Base-by-base conservation (phyloP, 2,329 filamentous ascomycete genomes). In the Dissoconium aciculare region DNA sequence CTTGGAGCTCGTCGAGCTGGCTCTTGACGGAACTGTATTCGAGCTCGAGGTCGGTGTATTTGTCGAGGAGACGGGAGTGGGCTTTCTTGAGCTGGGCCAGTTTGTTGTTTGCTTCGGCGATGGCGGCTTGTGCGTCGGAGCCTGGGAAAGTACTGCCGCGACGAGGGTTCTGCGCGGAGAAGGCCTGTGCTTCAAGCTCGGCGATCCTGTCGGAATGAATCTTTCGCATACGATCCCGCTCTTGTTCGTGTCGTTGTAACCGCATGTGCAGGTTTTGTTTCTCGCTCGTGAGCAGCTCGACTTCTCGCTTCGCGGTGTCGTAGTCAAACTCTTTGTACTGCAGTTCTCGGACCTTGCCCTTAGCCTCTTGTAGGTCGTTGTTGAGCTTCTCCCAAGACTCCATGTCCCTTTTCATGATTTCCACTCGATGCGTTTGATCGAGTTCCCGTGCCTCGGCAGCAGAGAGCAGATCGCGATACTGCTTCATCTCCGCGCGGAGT, bases 371-470 rank as follows among this genome's bases (percentile, higher is more conserved):
- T 2, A 78, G 64, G 41, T 79, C 69, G 1, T 57, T 57, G 34
- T 66, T 67, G 11, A 82, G 57, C 17, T 62, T 58, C 36, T 72
- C 66, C 27, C 78, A 56, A 42, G 80, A 72, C 28, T 66, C 63
- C 3, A 69, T 59, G 30, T 70, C 68, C 11, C 68, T 63, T 45
- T 78, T 68, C 17, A 75, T 64, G 8, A 71, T 67, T 43, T 74
- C 66, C 41, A 76, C 60, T 33, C 71, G 69, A 45, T 82, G 75
- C 36, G 71, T 65, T 34, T 68, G 64, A 32, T 64, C 64, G 17
- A 78, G 54, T 45, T 81, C 77, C 36, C 72, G 70, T 4, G 74
- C 70, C 53, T 89, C 80, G 1, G 69, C 71, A 17, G 72, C 69
- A 21, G 76, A 71, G 0, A 87, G 63, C 3, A 54, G 37, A 39